A percentile compares a stretch with the other conserved stretches of the same genome.
Evolutionary conservation across 768 basidiomycete species (phyloP).

Genomic region (Tremella yokohamensis): DNA sequence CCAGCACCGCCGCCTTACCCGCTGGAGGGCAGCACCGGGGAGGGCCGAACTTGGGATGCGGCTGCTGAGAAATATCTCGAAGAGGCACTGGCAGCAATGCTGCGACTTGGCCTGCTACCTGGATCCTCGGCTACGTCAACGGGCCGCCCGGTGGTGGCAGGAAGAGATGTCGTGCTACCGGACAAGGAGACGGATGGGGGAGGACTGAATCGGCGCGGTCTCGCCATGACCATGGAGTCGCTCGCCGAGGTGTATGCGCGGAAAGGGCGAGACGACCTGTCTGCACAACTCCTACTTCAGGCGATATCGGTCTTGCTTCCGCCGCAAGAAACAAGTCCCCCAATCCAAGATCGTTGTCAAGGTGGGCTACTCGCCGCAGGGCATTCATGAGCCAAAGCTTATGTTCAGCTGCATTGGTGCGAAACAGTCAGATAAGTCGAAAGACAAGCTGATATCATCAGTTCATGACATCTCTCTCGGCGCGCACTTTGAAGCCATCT

Average conservation of each 20-base stretch:
- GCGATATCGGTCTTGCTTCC: conserved; percentile 46
- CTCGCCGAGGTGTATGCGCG: conserved; percentile 47
- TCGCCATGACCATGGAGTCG: conserved; percentile 49
- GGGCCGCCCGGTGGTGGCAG: conserved; percentile 21
- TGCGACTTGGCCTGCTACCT: conserved; percentile 20
- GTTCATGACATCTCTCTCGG: conserved; percentile 49
- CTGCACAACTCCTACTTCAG: conserved; percentile 46
- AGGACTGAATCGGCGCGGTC: conserved; percentile 39
- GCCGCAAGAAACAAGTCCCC: conserved; percentile 22
- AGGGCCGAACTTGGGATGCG: conserved; percentile 19
- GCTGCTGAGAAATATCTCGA: conserved; percentile 41
- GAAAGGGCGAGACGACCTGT: conserved; percentile 37
- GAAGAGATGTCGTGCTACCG: conserved; percentile 31
- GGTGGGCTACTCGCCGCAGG: conserved; percentile 25
- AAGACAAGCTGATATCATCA: background rate
- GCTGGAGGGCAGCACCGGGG: background rate
- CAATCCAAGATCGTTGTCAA: conserved; percentile 44
- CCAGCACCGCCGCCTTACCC: conserved; percentile 19
- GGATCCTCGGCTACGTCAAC: background rate
- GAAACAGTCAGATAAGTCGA: background rate
- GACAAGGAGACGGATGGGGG: conserved; percentile 23
- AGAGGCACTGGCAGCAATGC: conserved; percentile 37
- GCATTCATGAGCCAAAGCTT: conserved; percentile 2
- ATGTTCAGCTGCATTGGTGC: background rate
- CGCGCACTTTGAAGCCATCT: conserved; percentile 38